Percentiles rank a stretch among this genome's conserved stretches.
These are phyloP conservation scores for Magnusiomyces magnusii DNA, from an alignment of 1,139 yeast species.

Conservation along the genomic window DNA sequence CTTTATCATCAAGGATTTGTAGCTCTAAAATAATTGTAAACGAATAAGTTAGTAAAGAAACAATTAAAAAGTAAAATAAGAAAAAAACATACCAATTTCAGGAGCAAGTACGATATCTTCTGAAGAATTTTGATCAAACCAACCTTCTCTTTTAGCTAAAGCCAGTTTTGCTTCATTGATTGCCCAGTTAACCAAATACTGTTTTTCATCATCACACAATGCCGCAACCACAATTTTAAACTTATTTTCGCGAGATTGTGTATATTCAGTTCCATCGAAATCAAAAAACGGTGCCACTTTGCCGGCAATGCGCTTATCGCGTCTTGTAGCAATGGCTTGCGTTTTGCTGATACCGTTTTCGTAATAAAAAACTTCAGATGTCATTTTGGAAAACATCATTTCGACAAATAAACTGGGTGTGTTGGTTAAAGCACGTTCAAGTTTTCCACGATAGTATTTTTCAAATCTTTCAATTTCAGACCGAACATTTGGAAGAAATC, in stretches of 20 bases:
- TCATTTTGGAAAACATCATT: neutral
- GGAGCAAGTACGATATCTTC: neutral
- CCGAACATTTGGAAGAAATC: constrained; percentile 7
- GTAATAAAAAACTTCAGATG: constrained; percentile 3
- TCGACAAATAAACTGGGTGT: constrained; percentile 6
- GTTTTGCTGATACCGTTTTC: constrained; percentile 2
- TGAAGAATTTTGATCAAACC: constrained; percentile 14
- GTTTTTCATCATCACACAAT: constrained; percentile 42
- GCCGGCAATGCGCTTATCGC: neutral
- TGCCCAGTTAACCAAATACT: constrained; percentile 40
- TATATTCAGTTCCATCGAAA: constrained; percentile 16
- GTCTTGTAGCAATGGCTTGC: constrained; percentile 23
- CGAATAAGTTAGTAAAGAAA: too few relatives aligned
- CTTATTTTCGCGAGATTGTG: constrained; percentile 25
- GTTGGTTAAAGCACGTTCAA: constrained; percentile 35
- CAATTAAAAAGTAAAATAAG: too few relatives aligned
- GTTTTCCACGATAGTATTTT: constrained; percentile 56
- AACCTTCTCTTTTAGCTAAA: constrained; percentile 19
- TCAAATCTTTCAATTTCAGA: constrained; percentile 50
- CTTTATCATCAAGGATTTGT: constrained; percentile 3
- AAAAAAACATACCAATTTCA: too few relatives aligned
- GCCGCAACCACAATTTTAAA: constrained; percentile 44
- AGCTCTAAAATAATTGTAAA: too few relatives aligned
- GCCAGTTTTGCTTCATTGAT: constrained; percentile 36
- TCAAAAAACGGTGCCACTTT: constrained; percentile 1